Base-by-base conservation (phyloP, 2,329 filamentous ascomycete species). In the Hypoxylon sp. region DNA sequence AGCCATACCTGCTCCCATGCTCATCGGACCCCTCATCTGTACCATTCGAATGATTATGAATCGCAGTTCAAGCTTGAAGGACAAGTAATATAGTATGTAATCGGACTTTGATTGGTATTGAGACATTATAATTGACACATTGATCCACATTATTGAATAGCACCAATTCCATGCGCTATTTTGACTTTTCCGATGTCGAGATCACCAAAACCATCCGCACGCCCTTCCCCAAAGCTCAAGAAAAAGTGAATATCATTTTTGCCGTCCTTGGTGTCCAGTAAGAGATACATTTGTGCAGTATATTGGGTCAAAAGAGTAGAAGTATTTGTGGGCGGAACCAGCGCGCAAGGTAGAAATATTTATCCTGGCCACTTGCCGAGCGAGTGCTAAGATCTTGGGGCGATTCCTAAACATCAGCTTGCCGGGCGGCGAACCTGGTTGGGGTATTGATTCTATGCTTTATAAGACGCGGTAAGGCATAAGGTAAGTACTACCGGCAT, bases 111-210 rank as follows among this genome's bases (percentile, higher is more conserved):
- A 66, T 70, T 72, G 68, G 62, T 74, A 75, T 74, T 73, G 67
- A 74, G 70, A 74, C 72, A 75, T 75, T 75, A 75, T 67, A 65
- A 70, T 74, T 69, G 68, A 68, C 67, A 74, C 57, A 69, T 73
- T 55, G 61, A 53, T 62, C 67, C 57, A 65, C 69, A 72, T 72
- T 69, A 74, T 72, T 65, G 60, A 52, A 52, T 58, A 60, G 67
- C 63, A 60, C 60, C 61, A 48, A 28, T 58, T 60, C 53, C 63
- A 65, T 57, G 63, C 51, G 19, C 51, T 28, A 7, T 11, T 41
- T 45, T 38, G 56, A 36, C 43, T 60, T 62, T 60, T 65, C 52
- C 55, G 46, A 57, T 51, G 57, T 51, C 48, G 19, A 68, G 41
- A 62, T 55, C 36, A 61, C 46, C 45, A 43, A 43, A 59, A 36